Conservation (phyloP, 192 early-diverging fungal genomes). For the Allomyces arbusculus region DNA sequence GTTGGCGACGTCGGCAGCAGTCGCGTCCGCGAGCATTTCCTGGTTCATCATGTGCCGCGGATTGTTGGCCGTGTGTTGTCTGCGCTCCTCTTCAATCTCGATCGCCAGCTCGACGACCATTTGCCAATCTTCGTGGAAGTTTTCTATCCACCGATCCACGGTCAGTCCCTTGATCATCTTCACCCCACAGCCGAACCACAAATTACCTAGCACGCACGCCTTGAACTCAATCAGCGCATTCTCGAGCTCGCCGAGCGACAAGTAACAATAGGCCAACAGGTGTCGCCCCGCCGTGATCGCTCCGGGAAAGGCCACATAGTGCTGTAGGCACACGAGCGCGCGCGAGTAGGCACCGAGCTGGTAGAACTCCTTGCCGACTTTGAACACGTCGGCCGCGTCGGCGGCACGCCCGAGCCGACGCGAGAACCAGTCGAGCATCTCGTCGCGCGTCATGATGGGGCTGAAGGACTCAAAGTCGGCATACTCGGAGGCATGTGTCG, state of each 20-base stretch:
- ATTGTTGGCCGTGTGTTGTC: not conserved
- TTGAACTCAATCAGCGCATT: constrained; percentile 31
- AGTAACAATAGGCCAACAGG: constrained; percentile 32
- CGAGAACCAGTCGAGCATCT: constrained; percentile 30
- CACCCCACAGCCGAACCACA: no score
- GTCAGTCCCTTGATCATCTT: not conserved
- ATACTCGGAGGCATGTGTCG: no score
- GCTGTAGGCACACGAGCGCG: constrained; percentile 29
- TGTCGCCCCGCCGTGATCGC: constrained; percentile 25
- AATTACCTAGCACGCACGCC: constrained; percentile 29
- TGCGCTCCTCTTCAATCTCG: constrained; percentile 17
- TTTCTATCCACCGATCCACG: not conserved
- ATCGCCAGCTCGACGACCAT: constrained; percentile 35
- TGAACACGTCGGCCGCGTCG: constrained; percentile 30
- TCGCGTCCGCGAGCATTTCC: no score
- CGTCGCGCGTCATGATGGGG: constrained; percentile 22
- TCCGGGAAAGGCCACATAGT: constrained; percentile 30
- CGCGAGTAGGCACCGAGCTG: constrained; percentile 35
- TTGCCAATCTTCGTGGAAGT: constrained; percentile 32
- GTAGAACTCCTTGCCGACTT: constrained; percentile 37
- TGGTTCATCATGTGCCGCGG: no score
- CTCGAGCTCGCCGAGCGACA: constrained; percentile 30
- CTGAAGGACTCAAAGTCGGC: constrained; percentile 1
- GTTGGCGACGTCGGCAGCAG: no score
- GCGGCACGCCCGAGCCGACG: constrained; percentile 19